Conservation (phyloP, 176 grass and related monocot species). For the Rhynchospora pubera region DNA sequence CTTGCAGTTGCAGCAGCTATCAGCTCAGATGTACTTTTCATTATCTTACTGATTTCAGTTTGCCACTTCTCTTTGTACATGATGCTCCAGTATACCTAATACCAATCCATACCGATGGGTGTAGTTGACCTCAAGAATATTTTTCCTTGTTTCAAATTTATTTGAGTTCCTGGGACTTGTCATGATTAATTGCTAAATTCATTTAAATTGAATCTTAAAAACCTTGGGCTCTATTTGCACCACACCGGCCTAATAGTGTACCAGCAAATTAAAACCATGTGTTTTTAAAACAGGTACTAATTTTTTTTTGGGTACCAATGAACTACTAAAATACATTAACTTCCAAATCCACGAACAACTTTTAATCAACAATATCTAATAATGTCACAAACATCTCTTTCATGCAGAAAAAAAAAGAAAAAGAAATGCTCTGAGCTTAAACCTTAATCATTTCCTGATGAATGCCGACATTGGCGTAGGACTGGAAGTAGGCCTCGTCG, state of each 20-base stretch:
- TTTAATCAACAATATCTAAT: neutral
- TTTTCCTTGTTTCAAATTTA: neutral
- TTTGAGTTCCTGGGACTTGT: neutral
- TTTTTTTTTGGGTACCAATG: neutral
- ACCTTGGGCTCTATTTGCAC: neutral
- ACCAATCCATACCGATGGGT: neutral
- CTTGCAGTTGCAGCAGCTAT: neutral
- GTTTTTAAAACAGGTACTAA: neutral
- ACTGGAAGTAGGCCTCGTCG: conserved; percentile 70
- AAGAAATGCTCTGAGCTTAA: neutral
- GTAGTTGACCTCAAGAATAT: neutral
- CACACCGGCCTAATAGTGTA: neutral
- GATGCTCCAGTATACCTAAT: neutral
- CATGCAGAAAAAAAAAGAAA: neutral
- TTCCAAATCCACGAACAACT: neutral
- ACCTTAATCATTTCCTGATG: conserved; percentile 93
- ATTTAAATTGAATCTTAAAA: neutral
- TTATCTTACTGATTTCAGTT: neutral
- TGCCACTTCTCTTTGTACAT: neutral
- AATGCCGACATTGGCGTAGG: conserved; percentile 75
- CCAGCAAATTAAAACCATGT: neutral
- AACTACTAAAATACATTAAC: neutral
- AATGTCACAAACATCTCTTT: neutral
- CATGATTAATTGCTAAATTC: neutral
- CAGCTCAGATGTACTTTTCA: neutral